These are phyloP conservation scores for Leonotis leonurus DNA, from an alignment of 257 asterid species.

Conservation along the genomic window DNA sequence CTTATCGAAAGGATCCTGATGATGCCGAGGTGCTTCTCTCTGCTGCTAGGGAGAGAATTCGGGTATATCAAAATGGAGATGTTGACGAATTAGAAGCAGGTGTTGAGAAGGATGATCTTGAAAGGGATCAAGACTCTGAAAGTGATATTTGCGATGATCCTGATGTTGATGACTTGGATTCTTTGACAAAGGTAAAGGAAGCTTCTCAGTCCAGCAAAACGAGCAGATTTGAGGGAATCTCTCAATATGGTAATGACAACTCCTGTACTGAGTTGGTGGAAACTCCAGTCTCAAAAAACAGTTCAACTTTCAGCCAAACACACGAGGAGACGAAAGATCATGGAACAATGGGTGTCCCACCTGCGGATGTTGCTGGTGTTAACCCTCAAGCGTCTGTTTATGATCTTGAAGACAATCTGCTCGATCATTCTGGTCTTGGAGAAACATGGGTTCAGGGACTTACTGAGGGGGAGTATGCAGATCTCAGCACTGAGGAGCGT, in stretches of 20 bases:
- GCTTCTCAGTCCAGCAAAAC: constrained; percentile 28
- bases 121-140: constrained; percentile 67
- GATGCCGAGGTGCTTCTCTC: constrained; percentile 58
- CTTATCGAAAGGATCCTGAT: constrained; percentile 72
- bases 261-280: constrained; percentile 24
- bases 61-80: constrained; percentile 44
- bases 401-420: constrained; percentile 32
- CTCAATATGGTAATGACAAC: constrained; percentile 20
- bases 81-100: constrained; percentile 57
- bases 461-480: constrained; percentile 72
- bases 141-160: constrained; percentile 70
- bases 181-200: constrained; percentile 27
- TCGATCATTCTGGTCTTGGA: constrained; percentile 47
- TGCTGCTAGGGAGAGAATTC: constrained; percentile 64
- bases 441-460: constrained; percentile 87
- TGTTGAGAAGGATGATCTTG: constrained; percentile 62
- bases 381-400: too few species aligned
- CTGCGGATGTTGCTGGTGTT: too few species aligned
- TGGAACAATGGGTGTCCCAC: constrained; percentile 31
- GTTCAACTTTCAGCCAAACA: constrained; percentile 23
- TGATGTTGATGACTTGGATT: constrained; percentile 52
- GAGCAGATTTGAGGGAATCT: constrained; percentile 11
- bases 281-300: constrained; percentile 11
- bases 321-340: constrained; percentile 23
- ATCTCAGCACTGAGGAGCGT: constrained; percentile 80